Evolutionary conservation across 1,284 basidiomycete species (phyloP), one percentile per base, ranked within the genome.

Genomic region (Cerrena zonata): DNA sequence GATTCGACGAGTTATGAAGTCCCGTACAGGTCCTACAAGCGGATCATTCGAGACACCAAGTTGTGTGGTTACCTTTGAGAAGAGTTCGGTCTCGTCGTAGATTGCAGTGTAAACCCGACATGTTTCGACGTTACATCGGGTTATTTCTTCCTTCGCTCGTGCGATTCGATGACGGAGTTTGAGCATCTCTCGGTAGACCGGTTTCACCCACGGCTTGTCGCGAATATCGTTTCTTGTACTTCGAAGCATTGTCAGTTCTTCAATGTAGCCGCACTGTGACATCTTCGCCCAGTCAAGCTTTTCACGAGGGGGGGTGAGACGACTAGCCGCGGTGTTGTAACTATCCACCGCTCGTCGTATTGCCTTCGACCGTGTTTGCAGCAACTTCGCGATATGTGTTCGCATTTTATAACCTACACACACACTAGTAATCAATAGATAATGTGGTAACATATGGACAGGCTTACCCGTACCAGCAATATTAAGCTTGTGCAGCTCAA

Each of bases 131-230:
- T n/a, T n/a, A n/a, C n/a, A n/a, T n/a, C n/a, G n/a, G n/a, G n/a
- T n/a, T 10, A 71, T 58, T 52, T 72, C 69, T 49, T 69, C 64
- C 2, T 53, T 45, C 2, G 70, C 68, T 12, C 63, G 61, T 18
- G 50, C 26, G 1, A 69, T 56, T 25, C 62, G 62, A 34, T 60
- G 60, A 48, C 59, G 60, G 1, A 47, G 53, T 23, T 64, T 58
- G 50, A 66, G 58, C 0, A 60, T 51, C n/a, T 56, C 54, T 2
- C 63, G 58, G 2, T 58, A 50, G 0, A 53, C 54, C 0, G 63
- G 59, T 1, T 55, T 51, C 0, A 60, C 53, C 70, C 69, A 71
- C 2, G 52, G 58, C 11, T 56, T 50, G 0, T 60, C 45, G 1
- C 30, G 50, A 4, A 69, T 51, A 26, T 69, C 63, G 36, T 63